Base-by-base conservation (phyloP, 1,139 yeast species). In the Nematodospora anomalae region DNA sequence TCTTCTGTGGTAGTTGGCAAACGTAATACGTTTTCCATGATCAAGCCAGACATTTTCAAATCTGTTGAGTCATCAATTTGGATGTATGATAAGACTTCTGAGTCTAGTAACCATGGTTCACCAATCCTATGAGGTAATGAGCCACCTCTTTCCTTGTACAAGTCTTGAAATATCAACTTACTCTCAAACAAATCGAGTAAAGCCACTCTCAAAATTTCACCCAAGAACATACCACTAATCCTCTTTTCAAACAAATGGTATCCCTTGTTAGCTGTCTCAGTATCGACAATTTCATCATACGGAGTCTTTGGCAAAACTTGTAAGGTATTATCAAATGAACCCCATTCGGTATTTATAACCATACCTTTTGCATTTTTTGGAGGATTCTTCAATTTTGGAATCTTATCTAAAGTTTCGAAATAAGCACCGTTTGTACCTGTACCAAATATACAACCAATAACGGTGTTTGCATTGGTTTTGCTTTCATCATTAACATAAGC, bases 341-440 rank as follows among this genome's bases (percentile, higher is more conserved):
- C 97, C 96, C 97, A 90, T 64, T 90, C 97, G 28, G 96, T 89
- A 66, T 90, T 90, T 53, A 90, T 74, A 41, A 88, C 85, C 97
- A 90, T 90, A 42, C 86, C 82, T 2, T 70, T 67, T 43, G 76
- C 75, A 21, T 76, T 79, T 28, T 68, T 62, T 15, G 69, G 71
- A 4, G 67, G 50, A 8, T 64, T 57, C 20, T 73, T 71, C 42
- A 89, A 69, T 62, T 90, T 90, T 40, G 75, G 76, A 48, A 92
- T 85, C 35, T 80, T 74, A 30, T 75, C 80, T 39, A 87, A 58
- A 40, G 77, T 71, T 60, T 90, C 97, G 54, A 78, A 72, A 62
- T 90, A 90, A 9, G 96, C 96, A 42, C 97, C 97, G 58, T 90
- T 90, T 28, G 97, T 89, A 55, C 97, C 97, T 4, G 97, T 90